Percentiles rank a stretch among this genome's conserved stretches.
phyloP scores from a whole-genome alignment of 768 basidiomycete genomes.

The Naganishia onofrii region DNA sequence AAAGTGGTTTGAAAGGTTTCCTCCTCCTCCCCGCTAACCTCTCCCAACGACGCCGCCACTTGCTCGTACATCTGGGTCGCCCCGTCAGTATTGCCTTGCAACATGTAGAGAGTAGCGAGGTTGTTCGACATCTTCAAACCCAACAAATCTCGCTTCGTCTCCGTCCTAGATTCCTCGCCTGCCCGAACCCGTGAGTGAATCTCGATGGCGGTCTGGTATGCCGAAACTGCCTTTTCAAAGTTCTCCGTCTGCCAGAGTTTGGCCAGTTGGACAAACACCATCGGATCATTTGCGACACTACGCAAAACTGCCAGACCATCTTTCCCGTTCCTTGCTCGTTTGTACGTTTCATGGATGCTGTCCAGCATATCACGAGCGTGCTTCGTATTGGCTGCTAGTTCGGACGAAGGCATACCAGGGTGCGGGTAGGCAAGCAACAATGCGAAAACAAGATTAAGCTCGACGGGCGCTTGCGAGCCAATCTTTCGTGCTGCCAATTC shows the following conservation, averaged over 20 bases:
- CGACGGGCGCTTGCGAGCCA: conserved; percentile 59
- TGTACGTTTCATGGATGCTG: conserved; percentile 44
- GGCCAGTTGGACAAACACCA: conserved; percentile 87
- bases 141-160: conserved; percentile 36
- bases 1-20: conserved; percentile 69
- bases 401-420: conserved; percentile 71
- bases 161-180: conserved; percentile 29
- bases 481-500: conserved; percentile 48
- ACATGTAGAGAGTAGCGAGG: conserved; percentile 69
- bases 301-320: conserved; percentile 56
- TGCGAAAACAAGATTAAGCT: conserved; percentile 84
- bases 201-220: conserved; percentile 69
- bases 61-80: conserved; percentile 49
- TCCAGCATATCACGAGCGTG: conserved; percentile 81
- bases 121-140: conserved; percentile 78
- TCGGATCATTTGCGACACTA: conserved; percentile 70
- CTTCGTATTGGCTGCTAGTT: conserved; percentile 67
- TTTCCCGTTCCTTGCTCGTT: conserved; percentile 53
- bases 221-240: conserved; percentile 68
- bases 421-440: conserved; percentile 79
- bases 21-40: conserved; percentile 38
- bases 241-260: conserved; percentile 81
- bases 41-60: conserved; percentile 37
- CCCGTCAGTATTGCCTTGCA: conserved; percentile 57
- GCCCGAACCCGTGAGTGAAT: conserved; percentile 49